Base-by-base conservation (phyloP, 441 rosid species). In the Iberis amara region DNA sequence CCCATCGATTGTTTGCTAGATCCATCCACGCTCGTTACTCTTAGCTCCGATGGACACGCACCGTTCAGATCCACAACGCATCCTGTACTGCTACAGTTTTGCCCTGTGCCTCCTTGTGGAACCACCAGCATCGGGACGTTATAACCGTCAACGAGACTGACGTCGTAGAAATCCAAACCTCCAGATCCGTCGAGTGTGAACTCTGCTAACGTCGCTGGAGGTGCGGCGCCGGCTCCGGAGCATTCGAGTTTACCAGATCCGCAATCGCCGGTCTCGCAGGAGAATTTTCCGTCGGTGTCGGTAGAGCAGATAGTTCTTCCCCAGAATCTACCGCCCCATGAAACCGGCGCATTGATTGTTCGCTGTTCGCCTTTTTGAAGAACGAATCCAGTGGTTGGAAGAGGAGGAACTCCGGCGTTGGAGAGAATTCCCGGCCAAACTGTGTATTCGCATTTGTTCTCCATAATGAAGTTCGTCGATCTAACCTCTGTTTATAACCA, bases 271-370 rank as follows among this genome's bases (percentile, higher is more conserved):
- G 98, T 79, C 4, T 59, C 55, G 68, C 98, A 91, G 28, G 89
- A 48, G 74, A 91, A 84, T 39, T 73, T 72, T 0, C 83, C 83
- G n/a, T 64, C 23, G 39, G 89, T 11, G 65, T 82, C 85, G 21
- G 68, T 54, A 32, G 79, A 35, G 75, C 98, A 91, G 54, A 55
- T 73, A 1, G 98, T 82, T 0, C 96, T 71, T 9, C 89, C 96
- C 98, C 98, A 92, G 72, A 92, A 74, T 7, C 98, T 77, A 50
- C 98, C 98, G 0, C 88, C 94, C 98, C 98, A 92, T 9, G 87
- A 74, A 3, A 74, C 7, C 4, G 98, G 98, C 1, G 89, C 81
- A 42, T 66, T 7, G 6, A 92, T 42, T 13, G 79, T 38, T 31
- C 71, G 67, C 47, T 83, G 57, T 35, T 85, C 83, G 5, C 82